Percentiles rank a stretch among this genome's conserved stretches.
Evolutionary conservation across 148 eudicot species (phyloP).

Genomic region (Vaccinium myrtillus): DNA sequence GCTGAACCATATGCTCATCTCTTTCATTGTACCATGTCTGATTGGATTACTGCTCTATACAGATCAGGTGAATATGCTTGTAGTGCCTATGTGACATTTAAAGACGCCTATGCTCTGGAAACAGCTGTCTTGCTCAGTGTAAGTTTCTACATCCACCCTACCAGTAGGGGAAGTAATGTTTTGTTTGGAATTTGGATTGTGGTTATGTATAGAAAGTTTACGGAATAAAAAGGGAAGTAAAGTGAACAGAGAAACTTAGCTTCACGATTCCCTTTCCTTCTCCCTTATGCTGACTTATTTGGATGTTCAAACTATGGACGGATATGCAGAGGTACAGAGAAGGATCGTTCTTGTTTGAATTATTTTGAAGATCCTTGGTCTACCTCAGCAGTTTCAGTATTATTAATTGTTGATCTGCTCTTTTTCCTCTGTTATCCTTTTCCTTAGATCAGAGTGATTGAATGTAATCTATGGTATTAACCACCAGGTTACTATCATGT

Average conservation of each 20-base stretch:
- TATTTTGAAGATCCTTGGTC: not conserved
- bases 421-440: not conserved
- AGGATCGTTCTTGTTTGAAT: not conserved
- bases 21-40: not conserved
- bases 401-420: not conserved
- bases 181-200: not conserved
- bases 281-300: too few relatives aligned
- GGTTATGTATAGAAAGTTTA: not conserved
- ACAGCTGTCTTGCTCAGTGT: conserved; percentile 78
- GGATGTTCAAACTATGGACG: too few relatives aligned
- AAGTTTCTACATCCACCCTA: conserved; percentile 23
- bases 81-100: conserved; percentile 69
- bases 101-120: conserved; percentile 70
- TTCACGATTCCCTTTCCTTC: not conserved
- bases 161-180: not conserved
- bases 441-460: not conserved
- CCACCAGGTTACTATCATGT: not conserved
- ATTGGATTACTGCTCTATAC: conserved; percentile 15
- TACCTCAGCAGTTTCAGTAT: not conserved
- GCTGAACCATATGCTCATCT: not conserved
- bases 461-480: not conserved
- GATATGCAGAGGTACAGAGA: too few relatives aligned
- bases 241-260: not conserved
- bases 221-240: not conserved
- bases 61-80: conserved; percentile 60